Evolutionary conservation across 164 flowering plant species (phyloP), one percentile per base, ranked within the genome.

Genomic region (Kingdonia uniflora): DNA sequence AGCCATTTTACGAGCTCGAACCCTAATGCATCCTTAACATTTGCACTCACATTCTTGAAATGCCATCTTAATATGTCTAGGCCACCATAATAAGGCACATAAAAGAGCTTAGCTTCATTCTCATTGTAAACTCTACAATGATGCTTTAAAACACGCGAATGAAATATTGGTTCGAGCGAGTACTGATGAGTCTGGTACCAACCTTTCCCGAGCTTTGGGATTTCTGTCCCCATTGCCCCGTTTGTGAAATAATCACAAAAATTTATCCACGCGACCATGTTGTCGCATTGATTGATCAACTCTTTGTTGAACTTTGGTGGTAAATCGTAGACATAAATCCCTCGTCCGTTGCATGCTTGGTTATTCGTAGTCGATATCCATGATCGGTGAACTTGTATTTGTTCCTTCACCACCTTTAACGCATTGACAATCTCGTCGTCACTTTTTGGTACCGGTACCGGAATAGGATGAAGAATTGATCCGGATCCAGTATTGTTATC

Each of bases 161-260:
- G 95, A 51, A 88, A 85, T 5, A 88, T 83, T 0, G 74, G 80
- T 56, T 88, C 97, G 23, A 85, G 63, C 0, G 87, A 60, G 38
- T 78, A 88, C 68, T 80, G 95, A 56, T 88, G 82, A 39, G 91
- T 85, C 13, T 66, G 17, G 54, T 71, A 79, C 97, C 97, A 88
- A 0, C 78, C 68, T 13, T 71, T 55, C 0, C 87, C 91, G 6
- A 85, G 87, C 67, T 64, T 63, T 2, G 65, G 52, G 17, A 82
- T 64, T 0, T 74, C 67, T 57, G 69, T 65, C 0, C 96, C 96
- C 68, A 78, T 42, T 0, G 75, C 96, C 0, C 70, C 70, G 33
- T 88, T 85, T 19, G 51, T 42, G 47, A 85, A 61, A 54, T 57
- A 79, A 13, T 64, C 54, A 53, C 96, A 88, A 51, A 85, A 62